Evolutionary conservation across 2,329 filamentous ascomycete genomes (phyloP).

Genomic region (Pseudogymnoascus sp.): DNA sequence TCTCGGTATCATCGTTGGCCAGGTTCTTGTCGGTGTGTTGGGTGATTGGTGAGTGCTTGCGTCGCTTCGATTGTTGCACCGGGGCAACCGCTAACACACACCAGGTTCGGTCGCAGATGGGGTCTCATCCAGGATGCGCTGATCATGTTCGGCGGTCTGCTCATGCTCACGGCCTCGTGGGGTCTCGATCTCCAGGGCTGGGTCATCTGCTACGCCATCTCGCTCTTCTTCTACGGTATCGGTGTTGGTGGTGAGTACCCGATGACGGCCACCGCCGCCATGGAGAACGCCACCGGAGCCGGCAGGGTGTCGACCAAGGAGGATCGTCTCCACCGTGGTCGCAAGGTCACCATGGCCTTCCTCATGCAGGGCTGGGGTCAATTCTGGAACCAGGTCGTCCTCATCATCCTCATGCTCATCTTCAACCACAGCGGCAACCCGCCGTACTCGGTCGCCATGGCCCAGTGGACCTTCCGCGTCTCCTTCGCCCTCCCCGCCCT

Average conservation of each 20-base stretch:
- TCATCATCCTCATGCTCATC: slow-evolving; percentile 79
- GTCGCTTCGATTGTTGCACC: slow-evolving; percentile 3
- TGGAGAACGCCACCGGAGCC: slow-evolving; percentile 81
- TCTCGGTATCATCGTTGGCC: slow-evolving; percentile 88
- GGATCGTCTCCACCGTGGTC: slow-evolving; percentile 89
- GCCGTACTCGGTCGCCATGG: slow-evolving; percentile 69
- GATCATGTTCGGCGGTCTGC: slow-evolving; percentile 88
- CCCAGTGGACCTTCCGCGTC: slow-evolving; percentile 86
- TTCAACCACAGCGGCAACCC: slow-evolving; percentile 65
- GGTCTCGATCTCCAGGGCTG: slow-evolving; percentile 80
- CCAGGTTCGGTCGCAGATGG: slow-evolving; percentile 85
- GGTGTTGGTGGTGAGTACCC: slow-evolving; percentile 84
- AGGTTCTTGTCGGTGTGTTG: slow-evolving; percentile 76
- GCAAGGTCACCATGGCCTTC: slow-evolving; percentile 92
- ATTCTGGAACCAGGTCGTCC: slow-evolving; percentile 82
- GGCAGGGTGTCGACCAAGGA: slow-evolving; percentile 80
- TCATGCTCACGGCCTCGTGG: slow-evolving; percentile 91
- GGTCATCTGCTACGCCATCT: slow-evolving; percentile 96
- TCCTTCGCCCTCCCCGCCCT: slow-evolving; percentile 88
- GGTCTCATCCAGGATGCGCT: slow-evolving; percentile 90
- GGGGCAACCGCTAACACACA: slow-evolving; percentile 6
- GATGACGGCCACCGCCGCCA: slow-evolving; percentile 91
- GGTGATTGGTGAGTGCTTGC: slow-evolving; percentile 51
- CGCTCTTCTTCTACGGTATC: slow-evolving; percentile 81
- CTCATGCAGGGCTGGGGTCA: slow-evolving; percentile 99